A percentile compares a stretch with the other conserved stretches of the same genome.
Evolutionary conservation across 331 rosid genomes (phyloP).

Genomic region (Pyrus hybrid): DNA sequence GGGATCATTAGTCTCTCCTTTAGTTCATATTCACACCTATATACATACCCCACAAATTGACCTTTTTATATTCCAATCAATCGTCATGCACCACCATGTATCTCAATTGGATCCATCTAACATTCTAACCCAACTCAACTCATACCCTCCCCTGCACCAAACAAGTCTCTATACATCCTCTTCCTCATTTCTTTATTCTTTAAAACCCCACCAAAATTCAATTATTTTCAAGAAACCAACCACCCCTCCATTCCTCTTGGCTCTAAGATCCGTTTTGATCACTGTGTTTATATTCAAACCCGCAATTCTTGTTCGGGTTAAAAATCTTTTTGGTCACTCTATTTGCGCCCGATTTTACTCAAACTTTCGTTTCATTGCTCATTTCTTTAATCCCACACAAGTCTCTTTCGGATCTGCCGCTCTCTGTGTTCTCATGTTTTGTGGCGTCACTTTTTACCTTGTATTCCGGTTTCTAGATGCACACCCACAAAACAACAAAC

Average conservation of each 20-base stretch:
- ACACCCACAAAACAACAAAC: not conserved
- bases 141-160: not conserved
- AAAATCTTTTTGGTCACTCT: not conserved
- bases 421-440: not conserved
- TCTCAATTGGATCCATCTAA: not conserved
- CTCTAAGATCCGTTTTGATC: not conserved
- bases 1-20: not conserved
- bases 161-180: not conserved
- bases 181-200: not conserved
- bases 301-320: not conserved
- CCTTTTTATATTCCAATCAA: not conserved
- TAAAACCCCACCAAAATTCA: not conserved
- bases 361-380: not conserved
- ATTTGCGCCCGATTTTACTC: not conserved
- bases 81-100: not conserved
- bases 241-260: not conserved
- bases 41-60: not conserved
- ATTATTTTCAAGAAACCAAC: not conserved
- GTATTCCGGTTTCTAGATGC: conserved; percentile 8
- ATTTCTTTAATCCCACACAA: not conserved
- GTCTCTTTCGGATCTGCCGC: conserved; percentile 2
- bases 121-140: not conserved
- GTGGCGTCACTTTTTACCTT: not conserved
- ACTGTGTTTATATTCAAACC: not conserved
- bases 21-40: not conserved